Percentiles rank a stretch among this genome's conserved stretches.
Conservation (phyloP, 208 protist species). For the Endotrypanum monterogeii region DNA sequence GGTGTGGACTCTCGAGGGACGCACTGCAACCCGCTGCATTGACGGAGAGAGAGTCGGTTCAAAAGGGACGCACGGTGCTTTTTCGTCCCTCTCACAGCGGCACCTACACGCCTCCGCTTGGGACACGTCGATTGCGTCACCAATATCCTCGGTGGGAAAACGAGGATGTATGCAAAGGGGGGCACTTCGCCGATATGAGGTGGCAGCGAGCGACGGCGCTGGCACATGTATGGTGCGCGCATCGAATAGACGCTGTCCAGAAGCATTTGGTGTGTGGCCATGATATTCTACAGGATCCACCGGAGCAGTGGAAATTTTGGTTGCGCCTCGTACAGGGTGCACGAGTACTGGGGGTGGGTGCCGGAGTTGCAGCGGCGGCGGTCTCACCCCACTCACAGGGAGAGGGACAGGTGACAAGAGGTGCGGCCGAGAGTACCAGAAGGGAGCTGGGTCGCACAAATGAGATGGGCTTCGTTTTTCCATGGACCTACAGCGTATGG, state of each 20-base stretch:
- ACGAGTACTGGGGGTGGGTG: not conserved
- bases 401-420: conserved; percentile 16
- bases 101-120: conserved; percentile 4
- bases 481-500: not conserved
- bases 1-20: not conserved
- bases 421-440: conserved; percentile 24
- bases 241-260: not conserved
- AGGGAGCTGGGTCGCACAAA: not conserved
- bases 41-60: not conserved
- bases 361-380: not conserved
- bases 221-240: not conserved
- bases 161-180: conserved; percentile 33
- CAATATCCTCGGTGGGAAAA: conserved; percentile 14
- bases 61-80: not conserved
- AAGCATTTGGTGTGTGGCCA: not conserved
- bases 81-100: not conserved
- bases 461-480: not conserved
- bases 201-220: not conserved
- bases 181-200: conserved; percentile 19
- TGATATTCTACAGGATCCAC: not conserved
- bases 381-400: not conserved
- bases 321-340: not conserved
- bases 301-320: not conserved
- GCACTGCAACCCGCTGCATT: not conserved
- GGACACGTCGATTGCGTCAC: conserved; percentile 8